Conservation (phyloP, 2,329 filamentous ascomycete species). For the Byssoonygena ceratinophila region DNA sequence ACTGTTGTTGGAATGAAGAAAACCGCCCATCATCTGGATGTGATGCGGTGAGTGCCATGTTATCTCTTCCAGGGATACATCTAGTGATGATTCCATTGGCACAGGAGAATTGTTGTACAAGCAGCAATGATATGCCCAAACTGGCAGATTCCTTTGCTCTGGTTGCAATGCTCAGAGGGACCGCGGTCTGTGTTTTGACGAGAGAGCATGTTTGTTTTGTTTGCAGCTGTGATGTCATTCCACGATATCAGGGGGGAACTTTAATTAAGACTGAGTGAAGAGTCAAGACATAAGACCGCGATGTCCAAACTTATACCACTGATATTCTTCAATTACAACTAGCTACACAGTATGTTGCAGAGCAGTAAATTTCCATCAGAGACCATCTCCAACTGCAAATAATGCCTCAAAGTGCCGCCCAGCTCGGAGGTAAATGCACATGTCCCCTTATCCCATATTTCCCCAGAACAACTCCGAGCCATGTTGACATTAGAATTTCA, state of each 20-base stretch:
- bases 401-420: too few relatives aligned
- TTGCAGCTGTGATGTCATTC: conserved; percentile 15
- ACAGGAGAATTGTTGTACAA: background rate
- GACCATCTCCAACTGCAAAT: too few relatives aligned
- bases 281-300: too few relatives aligned
- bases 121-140: background rate
- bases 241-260: background rate
- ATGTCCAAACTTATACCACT: too few relatives aligned
- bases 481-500: background rate
- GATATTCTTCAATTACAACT: background rate
- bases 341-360: too few relatives aligned
- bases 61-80: conserved; percentile 33
- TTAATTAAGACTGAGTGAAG: background rate
- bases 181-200: too few relatives aligned
- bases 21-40: conserved; percentile 39
- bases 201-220: conserved; percentile 9
- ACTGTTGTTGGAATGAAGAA: conserved; percentile 39
- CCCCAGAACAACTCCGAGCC: too few relatives aligned
- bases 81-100: conserved; percentile 11
- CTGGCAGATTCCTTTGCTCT: too few relatives aligned
- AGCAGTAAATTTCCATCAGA: too few relatives aligned
- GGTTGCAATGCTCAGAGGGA: too few relatives aligned
- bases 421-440: too few relatives aligned
- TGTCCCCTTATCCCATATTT: too few relatives aligned
- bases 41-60: conserved; percentile 38